Conservation (phyloP, 1,284 basidiomycete species). For the Leccinum pachyderme region DNA sequence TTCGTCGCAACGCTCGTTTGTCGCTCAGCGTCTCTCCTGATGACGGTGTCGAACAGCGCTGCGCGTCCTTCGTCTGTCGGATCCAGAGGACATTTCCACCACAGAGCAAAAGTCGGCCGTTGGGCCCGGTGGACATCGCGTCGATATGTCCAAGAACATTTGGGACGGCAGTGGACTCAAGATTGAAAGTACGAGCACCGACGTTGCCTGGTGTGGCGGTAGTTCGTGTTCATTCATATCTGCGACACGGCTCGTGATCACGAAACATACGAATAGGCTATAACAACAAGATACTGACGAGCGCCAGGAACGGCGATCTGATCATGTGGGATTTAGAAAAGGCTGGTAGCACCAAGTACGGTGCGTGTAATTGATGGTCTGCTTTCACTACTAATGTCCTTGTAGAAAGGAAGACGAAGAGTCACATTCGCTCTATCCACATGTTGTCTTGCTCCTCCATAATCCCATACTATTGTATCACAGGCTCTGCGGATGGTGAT, state of each 20-base stretch:
- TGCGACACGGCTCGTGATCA: not conserved
- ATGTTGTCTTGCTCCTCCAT: constrained; percentile 61
- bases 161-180: constrained; percentile 75
- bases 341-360: constrained; percentile 64
- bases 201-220: constrained; percentile 79
- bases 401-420: constrained; percentile 68
- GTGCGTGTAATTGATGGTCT: constrained; percentile 40
- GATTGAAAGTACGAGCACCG: constrained; percentile 72
- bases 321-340: constrained; percentile 84
- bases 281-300: constrained; percentile 79
- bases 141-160: constrained; percentile 67
- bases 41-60: constrained; percentile 46
- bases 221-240: constrained; percentile 47
- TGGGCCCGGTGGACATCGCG: constrained; percentile 58
- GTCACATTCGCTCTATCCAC: constrained; percentile 77
- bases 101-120: constrained; percentile 51
- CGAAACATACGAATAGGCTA: constrained; percentile 46
- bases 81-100: constrained; percentile 39
- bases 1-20: constrained; percentile 35
- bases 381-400: constrained; percentile 14
- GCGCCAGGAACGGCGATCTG: constrained; percentile 79
- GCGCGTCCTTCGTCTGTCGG: constrained; percentile 58
- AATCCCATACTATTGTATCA: constrained; percentile 70
- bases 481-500: constrained; percentile 81
- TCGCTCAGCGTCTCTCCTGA: constrained; percentile 10